Evolutionary conservation across 2,329 filamentous ascomycete genomes (phyloP), one percentile per base, ranked within the genome.

Genomic region (Fusarium sulawesiense): DNA sequence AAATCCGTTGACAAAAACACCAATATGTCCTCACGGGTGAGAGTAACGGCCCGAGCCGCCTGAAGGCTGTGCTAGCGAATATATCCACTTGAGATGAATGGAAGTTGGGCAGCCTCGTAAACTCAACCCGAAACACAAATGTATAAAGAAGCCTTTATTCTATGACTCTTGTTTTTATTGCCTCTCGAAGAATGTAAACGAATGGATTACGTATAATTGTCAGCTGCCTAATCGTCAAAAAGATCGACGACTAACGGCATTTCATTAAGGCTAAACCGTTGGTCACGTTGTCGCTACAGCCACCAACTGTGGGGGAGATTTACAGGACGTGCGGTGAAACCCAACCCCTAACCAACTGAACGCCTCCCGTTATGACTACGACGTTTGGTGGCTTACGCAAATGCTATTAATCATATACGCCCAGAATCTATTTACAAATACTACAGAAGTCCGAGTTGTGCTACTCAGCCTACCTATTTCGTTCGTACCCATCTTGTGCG

Each of bases 241-340:
- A 23, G 41, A 50, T 40, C 49, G 53, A 46, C 45, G 34, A 34
- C 34, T 20, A 49, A 37, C 30, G 20, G 18, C 29, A 21, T 48
- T 60, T 47, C 37, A 40, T 48, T 27, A 47, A 46, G 34, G 45
- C 41, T 23, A 44, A 27, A 66, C 27, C 4, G 23, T n/a, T 68
- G 63, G 63, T 67, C 64, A 67, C 64, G 57, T 48, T 67, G 11
- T 47, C 53, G 21, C 21, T 32, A 25, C 13, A 68, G 64, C 64
- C 64, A 47, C 58, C 51, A 42, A 25, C 20, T 46, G 57, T 50
- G 58, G 41, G 60, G 47, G 54, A 49, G 54, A 66, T 51, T 45
- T 49, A 27, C 41, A 49, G 40, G 62, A 44, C 47, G 40, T 40
- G 23, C 30, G 46, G n/a, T 60, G 55, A 61, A 66, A 62, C 62